Evolutionary conservation across 352 stramenopile species (phyloP), one percentile per base, ranked within the genome.

Genomic region (Pythium chondricola): DNA sequence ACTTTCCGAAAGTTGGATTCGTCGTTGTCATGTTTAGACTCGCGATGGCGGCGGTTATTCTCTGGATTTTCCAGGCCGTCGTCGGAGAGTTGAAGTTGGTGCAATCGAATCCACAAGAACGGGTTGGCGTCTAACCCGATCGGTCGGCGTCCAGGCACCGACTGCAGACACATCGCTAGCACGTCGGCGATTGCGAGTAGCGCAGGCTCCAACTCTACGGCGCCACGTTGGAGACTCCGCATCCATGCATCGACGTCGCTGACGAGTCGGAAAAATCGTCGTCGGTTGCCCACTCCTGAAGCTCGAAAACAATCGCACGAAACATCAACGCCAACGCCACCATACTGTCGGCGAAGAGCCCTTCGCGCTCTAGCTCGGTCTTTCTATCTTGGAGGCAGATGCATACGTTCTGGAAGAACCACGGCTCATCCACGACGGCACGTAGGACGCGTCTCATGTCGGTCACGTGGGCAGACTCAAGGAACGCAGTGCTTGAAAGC

Each of bases 11-110:
- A 58, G 37, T 59, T 26, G 3, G 26, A 13, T 8, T 41, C n/a
- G 43, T 61, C 58, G n/a, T 67, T 67, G 47, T 67, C 58, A 35
- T 67, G 58, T n/a, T n/a, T n/a, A n/a, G n/a, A n/a, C n/a, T n/a
- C n/a, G 31, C 51, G 48, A 16, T 47, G 58, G 6, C 50, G 50
- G 21, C 26, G 22, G 9, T 46, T 32, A 4, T 29, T n/a, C 4
- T 44, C 32, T 8, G 38, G 17, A 41, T 17, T 4, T 6, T 24
- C 24, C n/a, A n/a, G n/a, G n/a, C n/a, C n/a, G n/a, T n/a, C n/a
- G n/a, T n/a, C n/a, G n/a, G n/a, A n/a, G n/a, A n/a, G n/a, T n/a
- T n/a, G n/a, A n/a, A n/a, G n/a, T n/a, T n/a, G n/a, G n/a, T 17
- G 17, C 13, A n/a, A 25, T n/a, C 8, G 2, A 11, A n/a, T 8